These are phyloP conservation scores for Thraustochytrium sp. DNA, from an alignment of 352 stramenopile genomes.

Conservation along the genomic window DNA sequence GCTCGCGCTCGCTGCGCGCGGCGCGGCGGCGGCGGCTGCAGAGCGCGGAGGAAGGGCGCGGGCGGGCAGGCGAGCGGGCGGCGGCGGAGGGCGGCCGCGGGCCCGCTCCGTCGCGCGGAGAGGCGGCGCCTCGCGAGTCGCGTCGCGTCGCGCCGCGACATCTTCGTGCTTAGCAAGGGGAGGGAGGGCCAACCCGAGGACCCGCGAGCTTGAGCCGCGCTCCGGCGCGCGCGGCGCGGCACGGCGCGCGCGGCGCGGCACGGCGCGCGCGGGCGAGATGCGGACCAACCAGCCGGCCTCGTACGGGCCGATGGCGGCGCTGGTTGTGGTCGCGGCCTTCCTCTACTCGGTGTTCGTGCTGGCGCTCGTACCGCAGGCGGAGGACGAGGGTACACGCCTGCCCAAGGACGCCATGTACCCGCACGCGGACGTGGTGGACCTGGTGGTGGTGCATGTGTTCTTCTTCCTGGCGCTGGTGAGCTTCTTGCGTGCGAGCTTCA, in stretches of 20 bases:
- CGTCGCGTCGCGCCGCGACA: too few relatives aligned
- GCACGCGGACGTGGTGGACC: neutral
- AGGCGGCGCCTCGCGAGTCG: too few relatives aligned
- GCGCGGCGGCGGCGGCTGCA: too few relatives aligned
- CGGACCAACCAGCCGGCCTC: neutral
- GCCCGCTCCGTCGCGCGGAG: too few relatives aligned
- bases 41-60: too few relatives aligned
- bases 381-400: neutral
- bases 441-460: slow-evolving; percentile 9
- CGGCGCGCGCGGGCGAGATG: neutral
- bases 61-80: too few relatives aligned
- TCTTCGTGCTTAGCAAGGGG: too few relatives aligned
- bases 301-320: neutral
- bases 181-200: too few relatives aligned
- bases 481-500: slow-evolving; percentile 35
- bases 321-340: neutral
- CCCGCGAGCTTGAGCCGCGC: too few relatives aligned
- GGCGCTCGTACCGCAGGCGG: neutral
- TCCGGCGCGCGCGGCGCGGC: too few relatives aligned
- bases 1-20: too few relatives aligned
- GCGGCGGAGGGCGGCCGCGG: too few relatives aligned
- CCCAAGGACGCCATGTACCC: neutral
- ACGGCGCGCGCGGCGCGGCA: neutral
- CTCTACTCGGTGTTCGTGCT: slow-evolving; percentile 18
- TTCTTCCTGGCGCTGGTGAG: neutral